Conservation (phyloP, 1,284 basidiomycete species). For the Melampsora americana region DNA sequence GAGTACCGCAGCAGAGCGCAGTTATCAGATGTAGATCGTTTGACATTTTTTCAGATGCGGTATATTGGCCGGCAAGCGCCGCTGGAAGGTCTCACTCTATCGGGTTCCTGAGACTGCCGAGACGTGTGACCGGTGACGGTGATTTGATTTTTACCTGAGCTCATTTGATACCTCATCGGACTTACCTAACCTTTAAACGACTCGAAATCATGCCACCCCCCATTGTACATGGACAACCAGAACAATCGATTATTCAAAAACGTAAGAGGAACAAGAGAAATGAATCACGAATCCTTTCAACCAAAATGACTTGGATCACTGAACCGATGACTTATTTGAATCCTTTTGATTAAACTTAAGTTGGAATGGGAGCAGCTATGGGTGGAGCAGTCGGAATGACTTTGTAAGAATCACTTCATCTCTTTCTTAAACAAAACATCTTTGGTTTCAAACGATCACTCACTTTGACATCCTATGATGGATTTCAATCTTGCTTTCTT, state of each 20-base stretch:
- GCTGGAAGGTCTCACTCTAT: no score
- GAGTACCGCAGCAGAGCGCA: no score
- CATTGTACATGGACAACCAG: background rate
- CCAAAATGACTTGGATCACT: background rate
- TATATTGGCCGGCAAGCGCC: no score
- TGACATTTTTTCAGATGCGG: no score
- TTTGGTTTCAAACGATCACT: background rate
- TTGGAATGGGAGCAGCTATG: conserved; percentile 44
- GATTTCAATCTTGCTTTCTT: no score
- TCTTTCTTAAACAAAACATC: background rate
- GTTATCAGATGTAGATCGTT: no score
- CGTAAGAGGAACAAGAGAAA: background rate
- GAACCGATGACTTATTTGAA: background rate
- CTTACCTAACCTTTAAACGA: no score
- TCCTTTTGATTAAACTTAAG: conserved; percentile 4
- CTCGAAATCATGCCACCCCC: conserved; percentile 4
- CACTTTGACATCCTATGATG: no score
- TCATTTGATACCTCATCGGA: background rate
- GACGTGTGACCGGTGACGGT: no score
- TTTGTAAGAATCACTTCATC: background rate
- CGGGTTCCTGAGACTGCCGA: no score
- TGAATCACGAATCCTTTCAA: background rate
- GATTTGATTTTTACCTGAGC: background rate
- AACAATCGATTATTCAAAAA: background rate
- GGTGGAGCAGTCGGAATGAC: conserved; percentile 41